Evolutionary conservation across 352 stramenopile species (phyloP), one percentile per base, ranked within the genome.

Genomic region (Peronospora tabacina): DNA sequence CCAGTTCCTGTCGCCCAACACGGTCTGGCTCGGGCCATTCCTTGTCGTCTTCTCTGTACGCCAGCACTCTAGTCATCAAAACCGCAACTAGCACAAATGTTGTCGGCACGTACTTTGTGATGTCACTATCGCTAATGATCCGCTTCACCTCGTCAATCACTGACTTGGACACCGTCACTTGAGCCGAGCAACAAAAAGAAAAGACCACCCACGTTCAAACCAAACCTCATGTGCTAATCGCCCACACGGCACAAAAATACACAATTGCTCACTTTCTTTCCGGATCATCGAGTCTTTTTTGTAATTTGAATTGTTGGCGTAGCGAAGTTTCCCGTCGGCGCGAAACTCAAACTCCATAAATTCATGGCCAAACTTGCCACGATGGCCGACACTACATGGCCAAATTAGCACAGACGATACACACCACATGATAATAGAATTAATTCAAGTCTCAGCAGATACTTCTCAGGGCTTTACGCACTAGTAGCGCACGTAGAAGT

Each of bases 221-320:
- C 10, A n/a, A n/a, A 15, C 7, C 2, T 26, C 22, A 26, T 26
- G 22, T 26, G 7, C 22, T 29, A n/a, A 49, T 48, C 36, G 8
- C 52, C 44, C 24, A 7, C 4, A 36, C 12, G 16, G 12, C 12
- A n/a, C n/a, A 36, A 5, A 49, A 19, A 24, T 22, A 30, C 13
- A 5, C 22, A 45, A 1, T 0, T 6, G 52, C 30, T 20, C 12
- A 96, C 87, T 82, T 87, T 98, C 90, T 78, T 98, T 98, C 30
- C 91, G 79, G 66, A 99, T 98, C 76, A 98, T 97, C 7, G 84
- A 90, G 61, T 97, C 94, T 53, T 97, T 95, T 70, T 98, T 98
- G 71, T 98, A 98, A 75, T 98, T 98, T 34, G 89, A 97, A 70
- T 98, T 98, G 74, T 99, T 99, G 24, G 92, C 92, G 58, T 99